phyloP scores from a whole-genome alignment of 306 rosid species.

The Quercus ilex region DNA sequence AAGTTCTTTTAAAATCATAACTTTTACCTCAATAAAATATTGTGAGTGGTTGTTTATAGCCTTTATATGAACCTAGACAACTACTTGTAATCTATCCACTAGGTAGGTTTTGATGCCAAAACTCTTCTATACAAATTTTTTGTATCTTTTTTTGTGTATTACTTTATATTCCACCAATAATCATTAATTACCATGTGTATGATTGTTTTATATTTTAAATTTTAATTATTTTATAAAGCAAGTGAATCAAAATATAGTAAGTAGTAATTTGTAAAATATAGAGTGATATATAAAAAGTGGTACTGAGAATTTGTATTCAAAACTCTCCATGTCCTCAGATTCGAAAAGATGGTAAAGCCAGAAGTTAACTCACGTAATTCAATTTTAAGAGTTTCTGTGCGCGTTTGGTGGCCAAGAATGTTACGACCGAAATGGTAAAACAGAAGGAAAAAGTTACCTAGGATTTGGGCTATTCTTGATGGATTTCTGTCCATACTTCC shows the following conservation, averaged over 20 bases:
- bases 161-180: rapidly evolving
- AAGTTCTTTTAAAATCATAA: too few relatives aligned
- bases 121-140: rapidly evolving
- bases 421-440: not conserved
- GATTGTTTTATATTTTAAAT: too few relatives aligned
- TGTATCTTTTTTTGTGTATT: rapidly evolving
- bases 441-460: slow-evolving; percentile 43
- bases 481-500: slow-evolving; percentile 89
- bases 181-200: too few relatives aligned
- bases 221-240: too few relatives aligned
- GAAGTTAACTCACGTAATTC: not conserved
- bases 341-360: not conserved
- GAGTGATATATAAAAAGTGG: rapidly evolving
- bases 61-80: too few relatives aligned
- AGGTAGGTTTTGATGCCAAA: too few relatives aligned
- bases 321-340: not conserved
- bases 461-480: slow-evolving; percentile 92
- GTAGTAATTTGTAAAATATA: too few relatives aligned
- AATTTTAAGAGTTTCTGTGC: not conserved
- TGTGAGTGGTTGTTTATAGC: too few relatives aligned
- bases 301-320: too few relatives aligned
- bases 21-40: too few relatives aligned
- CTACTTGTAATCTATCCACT: too few relatives aligned
- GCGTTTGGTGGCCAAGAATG: not conserved
- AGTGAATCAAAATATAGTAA: too few relatives aligned